Base-by-base conservation (phyloP, 2,329 filamentous ascomycete species). In the Amauroascus verrucosus region DNA sequence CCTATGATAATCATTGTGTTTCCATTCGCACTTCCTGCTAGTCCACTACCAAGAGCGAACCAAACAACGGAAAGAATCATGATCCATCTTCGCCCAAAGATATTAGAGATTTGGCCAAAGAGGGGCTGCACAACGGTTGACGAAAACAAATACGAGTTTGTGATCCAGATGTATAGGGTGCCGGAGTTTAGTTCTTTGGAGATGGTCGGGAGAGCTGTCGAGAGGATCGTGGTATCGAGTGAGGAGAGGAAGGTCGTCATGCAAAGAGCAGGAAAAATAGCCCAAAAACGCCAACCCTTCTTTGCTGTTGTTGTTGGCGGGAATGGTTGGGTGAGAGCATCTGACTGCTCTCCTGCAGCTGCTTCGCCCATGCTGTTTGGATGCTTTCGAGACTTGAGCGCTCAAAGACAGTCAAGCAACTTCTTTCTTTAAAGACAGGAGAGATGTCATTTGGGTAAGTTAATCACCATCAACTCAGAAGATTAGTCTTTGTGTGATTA, bases 31-130 rank as follows among this genome's bases (percentile, higher is more conserved):
- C 70, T 72, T 0, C 77, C 79, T 47, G 67, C 71, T 1, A 82
- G 65, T 0, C 71, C 75, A 52, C 77, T 79, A 0, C 78, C 78
- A 0, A 80, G 57, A 0, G 64, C 67, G 54, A 79, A 79, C 1
- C 76, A 50, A 3, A 62, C 66, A 1, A 77, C 67, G 7, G 71
- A 62, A 6, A 58, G 45, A 0, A 77, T 64, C 14, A 67, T 66
- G 33, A 68, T 61, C 48, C 63, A 71, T 18, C 72, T 68, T 1
- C 77, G 69, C 4, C 78, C 78, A 57, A 73, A 79, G 32, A 80
- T 66, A 54, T 79, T 70, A 9, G 73, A 68, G 1, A 77, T 55
- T 59, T 80, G 75, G 0, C 75, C 75, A 41, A 73, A 74, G 0
- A 79, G 57, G 0, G 77, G 78, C 54, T 76, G 75, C 1, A 77